Conservation (phyloP, 2,329 filamentous ascomycete genomes). For the Epichloe uncinata region DNA sequence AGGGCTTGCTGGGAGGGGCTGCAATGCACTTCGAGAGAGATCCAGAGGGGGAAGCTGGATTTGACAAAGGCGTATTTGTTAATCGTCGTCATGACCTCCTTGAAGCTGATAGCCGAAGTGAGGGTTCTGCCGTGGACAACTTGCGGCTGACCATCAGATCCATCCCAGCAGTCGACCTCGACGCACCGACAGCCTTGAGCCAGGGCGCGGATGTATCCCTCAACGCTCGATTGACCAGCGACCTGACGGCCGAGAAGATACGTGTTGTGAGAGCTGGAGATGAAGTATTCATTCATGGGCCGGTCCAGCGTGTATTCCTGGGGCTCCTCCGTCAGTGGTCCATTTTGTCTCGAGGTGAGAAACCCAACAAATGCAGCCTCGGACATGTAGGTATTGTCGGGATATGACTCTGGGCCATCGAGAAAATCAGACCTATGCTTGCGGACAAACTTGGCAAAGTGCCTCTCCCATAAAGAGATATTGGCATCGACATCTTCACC, state of each 20-base stretch:
- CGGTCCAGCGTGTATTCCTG: constrained; percentile 55
- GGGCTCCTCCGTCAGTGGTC: constrained; percentile 48
- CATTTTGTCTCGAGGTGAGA: constrained; percentile 61
- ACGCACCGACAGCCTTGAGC: constrained; percentile 86
- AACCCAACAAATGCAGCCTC: constrained; percentile 68
- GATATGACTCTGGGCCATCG: constrained; percentile 28
- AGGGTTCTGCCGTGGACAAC: constrained; percentile 86
- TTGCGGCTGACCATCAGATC: constrained; percentile 69
- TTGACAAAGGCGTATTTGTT: constrained; percentile 87
- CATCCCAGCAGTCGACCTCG: constrained; percentile 98
- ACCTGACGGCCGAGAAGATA: constrained; percentile 89
- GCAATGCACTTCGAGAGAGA: constrained; percentile 95
- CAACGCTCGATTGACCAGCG: constrained; percentile 78
- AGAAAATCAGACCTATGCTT: constrained; percentile 37
- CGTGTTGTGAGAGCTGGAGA: constrained; percentile 97
- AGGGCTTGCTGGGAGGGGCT: constrained; percentile 64
- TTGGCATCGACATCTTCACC: constrained; percentile 61
- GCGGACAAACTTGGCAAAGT: constrained; percentile 59
- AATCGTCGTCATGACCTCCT: constrained; percentile 84
- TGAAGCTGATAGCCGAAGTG: constrained; percentile 79
- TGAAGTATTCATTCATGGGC: constrained; percentile 92
- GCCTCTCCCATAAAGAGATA: constrained; percentile 50
- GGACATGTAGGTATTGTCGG: constrained; percentile 48
- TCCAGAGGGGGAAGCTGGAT: constrained; percentile 79
- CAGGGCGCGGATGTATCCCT: constrained; percentile 85